Evolutionary conservation across 2,329 filamentous ascomycete genomes (phyloP).

Genomic region (Diaporthe nobilis): DNA sequence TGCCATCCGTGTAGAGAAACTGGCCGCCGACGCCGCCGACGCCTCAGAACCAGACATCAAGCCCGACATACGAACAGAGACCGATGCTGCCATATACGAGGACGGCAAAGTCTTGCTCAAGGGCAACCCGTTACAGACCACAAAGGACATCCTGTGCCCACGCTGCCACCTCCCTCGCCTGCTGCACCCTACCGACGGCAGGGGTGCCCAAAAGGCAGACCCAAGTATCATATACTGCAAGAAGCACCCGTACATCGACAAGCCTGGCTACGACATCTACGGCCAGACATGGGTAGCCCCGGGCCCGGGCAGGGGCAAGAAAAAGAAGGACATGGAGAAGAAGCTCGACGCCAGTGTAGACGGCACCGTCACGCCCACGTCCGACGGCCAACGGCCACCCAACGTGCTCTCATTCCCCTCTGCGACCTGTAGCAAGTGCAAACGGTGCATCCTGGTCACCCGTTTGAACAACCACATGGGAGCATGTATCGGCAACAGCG

Average conservation of each 20-base stretch:
- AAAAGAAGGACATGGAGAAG: constrained; percentile 83
- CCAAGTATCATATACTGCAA: constrained; percentile 83
- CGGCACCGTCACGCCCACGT: constrained; percentile 52
- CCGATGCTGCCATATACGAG: constrained; percentile 78
- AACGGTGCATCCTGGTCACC: constrained; percentile 75
- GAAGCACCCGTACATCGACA: constrained; percentile 82
- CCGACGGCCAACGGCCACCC: constrained; percentile 67
- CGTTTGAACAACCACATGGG: constrained; percentile 78
- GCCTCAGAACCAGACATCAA: constrained; percentile 66
- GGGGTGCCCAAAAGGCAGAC: constrained; percentile 75
- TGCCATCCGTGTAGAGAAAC: constrained; percentile 74
- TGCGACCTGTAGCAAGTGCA: constrained; percentile 77
- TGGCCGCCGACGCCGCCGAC: constrained; percentile 69
- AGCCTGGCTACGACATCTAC: constrained; percentile 84
- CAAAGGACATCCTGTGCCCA: constrained; percentile 79
- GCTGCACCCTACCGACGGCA: constrained; percentile 80
- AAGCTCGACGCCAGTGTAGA: constrained; percentile 64
- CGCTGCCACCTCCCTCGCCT: constrained; percentile 82
- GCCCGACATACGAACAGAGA: constrained; percentile 72
- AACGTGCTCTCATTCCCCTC: constrained; percentile 76
- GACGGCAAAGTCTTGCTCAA: constrained; percentile 78
- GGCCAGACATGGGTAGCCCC: constrained; percentile 85
- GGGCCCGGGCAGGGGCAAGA: constrained; percentile 79
- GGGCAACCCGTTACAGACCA: constrained; percentile 80
- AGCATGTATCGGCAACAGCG: constrained; percentile 76